Conservation (phyloP, 2,329 filamentous ascomycete genomes). For the Teratosphaeria gauchensis region DNA sequence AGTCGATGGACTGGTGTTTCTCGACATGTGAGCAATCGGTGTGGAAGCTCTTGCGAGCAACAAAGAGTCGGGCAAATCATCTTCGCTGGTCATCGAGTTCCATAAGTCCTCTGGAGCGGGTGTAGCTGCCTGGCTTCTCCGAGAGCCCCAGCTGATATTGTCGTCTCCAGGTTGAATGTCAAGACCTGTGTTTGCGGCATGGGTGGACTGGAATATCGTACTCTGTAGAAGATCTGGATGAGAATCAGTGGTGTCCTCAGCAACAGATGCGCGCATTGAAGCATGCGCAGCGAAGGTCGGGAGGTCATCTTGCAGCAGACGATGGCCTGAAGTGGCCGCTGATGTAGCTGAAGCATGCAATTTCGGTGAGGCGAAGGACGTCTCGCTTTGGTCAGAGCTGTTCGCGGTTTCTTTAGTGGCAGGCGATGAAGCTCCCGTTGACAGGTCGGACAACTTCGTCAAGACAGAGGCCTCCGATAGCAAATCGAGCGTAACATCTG, state of each 20-base stretch:
- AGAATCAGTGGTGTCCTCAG: neutral
- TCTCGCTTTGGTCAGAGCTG: neutral
- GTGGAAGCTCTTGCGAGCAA: slow-evolving; percentile 10
- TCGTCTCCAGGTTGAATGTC: slow-evolving; percentile 29
- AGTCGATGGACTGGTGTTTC: slow-evolving; percentile 11
- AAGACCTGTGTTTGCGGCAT: slow-evolving; percentile 3
- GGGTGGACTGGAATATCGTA: neutral
- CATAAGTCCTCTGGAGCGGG: slow-evolving; percentile 21
- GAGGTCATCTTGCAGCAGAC: neutral
- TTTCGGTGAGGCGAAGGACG: neutral
- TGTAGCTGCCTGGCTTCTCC: slow-evolving; percentile 17
- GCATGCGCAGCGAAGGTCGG: neutral
- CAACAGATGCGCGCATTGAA: neutral
- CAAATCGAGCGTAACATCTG: slow-evolving; percentile 19
- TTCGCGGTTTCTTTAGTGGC: neutral
- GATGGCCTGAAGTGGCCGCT: neutral
- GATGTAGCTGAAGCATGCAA: neutral
- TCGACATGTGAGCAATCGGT: slow-evolving; percentile 8
- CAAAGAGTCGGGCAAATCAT: slow-evolving; percentile 22
- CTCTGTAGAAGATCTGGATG: neutral
- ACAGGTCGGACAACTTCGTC: slow-evolving; percentile 12
- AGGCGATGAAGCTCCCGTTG: slow-evolving; percentile 5
- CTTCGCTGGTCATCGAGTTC: slow-evolving; percentile 22
- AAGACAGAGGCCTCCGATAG: slow-evolving; percentile 16
- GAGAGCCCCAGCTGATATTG: slow-evolving; percentile 27